Percentiles rank a stretch among this genome's conserved stretches.
Conservation (phyloP, 2,329 filamentous ascomycete genomes). For the Clonostachys rhizophaga region DNA sequence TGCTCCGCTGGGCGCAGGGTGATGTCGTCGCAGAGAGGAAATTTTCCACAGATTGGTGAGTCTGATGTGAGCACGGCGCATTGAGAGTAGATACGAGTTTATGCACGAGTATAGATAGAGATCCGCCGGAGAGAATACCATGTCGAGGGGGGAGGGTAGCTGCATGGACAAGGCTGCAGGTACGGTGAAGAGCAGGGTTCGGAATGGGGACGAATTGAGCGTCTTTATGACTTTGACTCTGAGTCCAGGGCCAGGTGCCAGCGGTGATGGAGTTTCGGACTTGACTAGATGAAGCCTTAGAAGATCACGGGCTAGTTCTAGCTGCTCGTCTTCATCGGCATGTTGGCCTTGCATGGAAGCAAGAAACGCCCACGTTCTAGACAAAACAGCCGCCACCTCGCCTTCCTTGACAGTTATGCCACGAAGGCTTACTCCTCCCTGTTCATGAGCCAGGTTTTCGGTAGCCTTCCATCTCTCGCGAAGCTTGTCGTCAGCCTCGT, state of each 20-base stretch:
- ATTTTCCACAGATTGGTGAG: slow-evolving; percentile 85
- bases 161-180: slow-evolving; percentile 65
- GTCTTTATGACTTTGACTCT: slow-evolving; percentile 19
- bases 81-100: slow-evolving; percentile 80
- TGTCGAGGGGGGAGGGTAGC: slow-evolving; percentile 74
- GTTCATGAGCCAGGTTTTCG: slow-evolving; percentile 52
- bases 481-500: slow-evolving; percentile 78
- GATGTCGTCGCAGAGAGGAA: slow-evolving; percentile 69
- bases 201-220: slow-evolving; percentile 58
- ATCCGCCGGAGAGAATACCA: slow-evolving; percentile 77
- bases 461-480: slow-evolving; percentile 66
- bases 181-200: slow-evolving; percentile 76
- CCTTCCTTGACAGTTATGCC: slow-evolving; percentile 73
- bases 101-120: slow-evolving; percentile 78
- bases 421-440: slow-evolving; percentile 37
- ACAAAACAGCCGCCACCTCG: slow-evolving; percentile 73
- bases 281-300: slow-evolving; percentile 63
- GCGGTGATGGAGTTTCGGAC: slow-evolving; percentile 6
- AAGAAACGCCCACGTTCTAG: slow-evolving; percentile 74
- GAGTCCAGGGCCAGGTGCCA: slow-evolving; percentile 30
- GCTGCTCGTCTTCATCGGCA: slow-evolving; percentile 74
- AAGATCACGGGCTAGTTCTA: slow-evolving; percentile 78
- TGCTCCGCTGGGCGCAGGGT: slow-evolving; percentile 64
- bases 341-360: slow-evolving; percentile 66
- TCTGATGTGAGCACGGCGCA: slow-evolving; percentile 80